These are phyloP conservation scores for Saturnispora mendoncae DNA, from an alignment of 805 yeast species.

Conservation along the genomic window DNA sequence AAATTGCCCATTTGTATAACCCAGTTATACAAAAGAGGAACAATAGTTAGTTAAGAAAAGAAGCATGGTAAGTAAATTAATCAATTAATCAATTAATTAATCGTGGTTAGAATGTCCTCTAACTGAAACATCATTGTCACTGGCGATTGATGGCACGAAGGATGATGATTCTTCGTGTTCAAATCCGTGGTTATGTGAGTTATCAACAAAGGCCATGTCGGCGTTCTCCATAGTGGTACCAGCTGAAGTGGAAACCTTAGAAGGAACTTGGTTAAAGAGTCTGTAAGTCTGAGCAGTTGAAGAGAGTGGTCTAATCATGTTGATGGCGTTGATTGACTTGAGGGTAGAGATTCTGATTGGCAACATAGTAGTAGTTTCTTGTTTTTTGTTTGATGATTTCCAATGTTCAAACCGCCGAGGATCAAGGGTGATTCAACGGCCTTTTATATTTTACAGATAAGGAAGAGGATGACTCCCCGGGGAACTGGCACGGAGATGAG, in stretches of 20 bases:
- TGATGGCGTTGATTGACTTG: conserved; percentile 23
- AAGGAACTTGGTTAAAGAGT: conserved; percentile 14
- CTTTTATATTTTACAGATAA: background rate
- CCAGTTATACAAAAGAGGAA: no score
- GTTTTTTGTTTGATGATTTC: background rate
- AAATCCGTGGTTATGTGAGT: conserved; percentile 10
- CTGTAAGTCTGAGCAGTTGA: conserved; percentile 10
- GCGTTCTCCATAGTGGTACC: conserved; percentile 24
- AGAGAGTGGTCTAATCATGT: conserved; percentile 15
- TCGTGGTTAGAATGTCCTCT: conserved; percentile 18
- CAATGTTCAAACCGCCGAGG: no score
- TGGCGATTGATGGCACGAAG: conserved; percentile 28
- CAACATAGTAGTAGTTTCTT: conserved; percentile 14
- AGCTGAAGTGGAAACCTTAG: conserved; percentile 25
- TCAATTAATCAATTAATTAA: no score
- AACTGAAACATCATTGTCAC: conserved; percentile 21
- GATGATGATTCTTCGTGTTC: conserved; percentile 15
- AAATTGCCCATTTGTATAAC: no score
- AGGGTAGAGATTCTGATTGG: conserved; percentile 23
- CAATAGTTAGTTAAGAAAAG: background rate
- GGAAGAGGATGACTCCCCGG: background rate
- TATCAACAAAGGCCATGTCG: conserved; percentile 25
- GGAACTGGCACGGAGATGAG: background rate
- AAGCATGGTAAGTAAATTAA: background rate
- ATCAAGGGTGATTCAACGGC: background rate